Conservation (phyloP, 495 filamentous ascomycete species). For the Penicillium longicatenatum region DNA sequence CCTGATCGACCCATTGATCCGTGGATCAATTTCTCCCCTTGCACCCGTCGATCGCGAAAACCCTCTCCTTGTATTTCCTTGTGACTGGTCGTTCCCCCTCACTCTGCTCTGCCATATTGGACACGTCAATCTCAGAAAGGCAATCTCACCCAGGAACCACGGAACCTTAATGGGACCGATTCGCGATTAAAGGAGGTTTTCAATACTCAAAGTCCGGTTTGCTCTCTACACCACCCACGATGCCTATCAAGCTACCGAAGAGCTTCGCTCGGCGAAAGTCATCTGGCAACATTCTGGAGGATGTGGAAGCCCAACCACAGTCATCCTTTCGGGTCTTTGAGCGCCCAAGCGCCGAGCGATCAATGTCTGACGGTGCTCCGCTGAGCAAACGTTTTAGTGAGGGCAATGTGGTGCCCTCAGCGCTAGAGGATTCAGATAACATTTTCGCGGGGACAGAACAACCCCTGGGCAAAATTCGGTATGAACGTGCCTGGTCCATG, state of each 20-base stretch:
- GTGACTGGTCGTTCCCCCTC: constrained; percentile 23
- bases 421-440: constrained; percentile 58
- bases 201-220: neutral
- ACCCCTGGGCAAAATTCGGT: constrained; percentile 44
- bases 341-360: constrained; percentile 47
- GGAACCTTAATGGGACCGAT: constrained; percentile 18
- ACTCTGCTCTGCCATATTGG: constrained; percentile 16
- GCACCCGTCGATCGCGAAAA: constrained; percentile 14
- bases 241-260: constrained; percentile 73
- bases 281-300: constrained; percentile 63
- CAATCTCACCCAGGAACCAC: constrained; percentile 4
- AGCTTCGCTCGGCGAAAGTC: constrained; percentile 68
- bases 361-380: constrained; percentile 51
- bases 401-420: constrained; percentile 37
- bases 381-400: constrained; percentile 44
- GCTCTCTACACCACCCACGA: constrained; percentile 25
- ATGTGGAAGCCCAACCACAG: constrained; percentile 48
- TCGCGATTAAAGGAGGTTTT: constrained; percentile 11
- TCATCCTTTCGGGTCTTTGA: constrained; percentile 64
- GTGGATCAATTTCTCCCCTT: constrained; percentile 16
- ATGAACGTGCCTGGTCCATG: constrained; percentile 29
- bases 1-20: constrained; percentile 19
- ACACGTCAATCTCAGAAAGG: constrained; percentile 23
- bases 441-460: constrained; percentile 40
- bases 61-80: constrained; percentile 3